Evolutionary conservation across 2,329 filamentous ascomycete species (phyloP), one percentile per base, ranked within the genome.

Genomic region (Paraphaeosphaeria sporulosa): DNA sequence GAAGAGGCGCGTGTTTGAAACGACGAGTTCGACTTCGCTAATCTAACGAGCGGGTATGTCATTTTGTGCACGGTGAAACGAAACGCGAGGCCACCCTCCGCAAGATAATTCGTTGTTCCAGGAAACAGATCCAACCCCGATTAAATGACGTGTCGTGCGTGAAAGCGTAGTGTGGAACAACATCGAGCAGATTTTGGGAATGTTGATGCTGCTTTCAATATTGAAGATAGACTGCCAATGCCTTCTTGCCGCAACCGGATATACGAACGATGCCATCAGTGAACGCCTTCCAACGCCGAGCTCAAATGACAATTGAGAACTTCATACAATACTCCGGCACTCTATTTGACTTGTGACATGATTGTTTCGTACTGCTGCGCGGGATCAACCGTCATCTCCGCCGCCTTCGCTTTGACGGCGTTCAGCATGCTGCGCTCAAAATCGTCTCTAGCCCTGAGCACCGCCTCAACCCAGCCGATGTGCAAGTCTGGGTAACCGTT

Each of bases 401-500:
- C 94, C n/a, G 94, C 94, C 75, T 89, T 87, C 2, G 89, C 88
- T 83, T 98, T 98, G 51, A 98, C 90, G 19, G 88, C 86, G 73
- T 93, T 95, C 64, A 98, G 79, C 91, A 98, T 93, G 61, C 87
- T 86, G 67, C 94, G 85, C 78, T 98, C 95, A 80, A 96, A 98
- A 81, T 99, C 95, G 78, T 99, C 95, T 68, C 96, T 85, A 1
- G 89, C 85, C 67, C 94, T 86, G 64, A 99, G 76, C 50, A 97
- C 94, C 7, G 92, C 90, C 83, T 99, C 96, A 8, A 99, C 93
- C 95, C 95, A 99, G 48, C 89, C 90, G 60, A 98, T 89, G 77
- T 96, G 93, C 75, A 98, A 82, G 79, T 99, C 95, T 92, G 94
- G 97, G 78, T 97, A 97, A 48, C 87, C 85, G 42, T 80, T 82